Evolutionary conservation across 257 asterid genomes (phyloP), one percentile per base, ranked within the genome.

Genomic region (Solanum piurae): DNA sequence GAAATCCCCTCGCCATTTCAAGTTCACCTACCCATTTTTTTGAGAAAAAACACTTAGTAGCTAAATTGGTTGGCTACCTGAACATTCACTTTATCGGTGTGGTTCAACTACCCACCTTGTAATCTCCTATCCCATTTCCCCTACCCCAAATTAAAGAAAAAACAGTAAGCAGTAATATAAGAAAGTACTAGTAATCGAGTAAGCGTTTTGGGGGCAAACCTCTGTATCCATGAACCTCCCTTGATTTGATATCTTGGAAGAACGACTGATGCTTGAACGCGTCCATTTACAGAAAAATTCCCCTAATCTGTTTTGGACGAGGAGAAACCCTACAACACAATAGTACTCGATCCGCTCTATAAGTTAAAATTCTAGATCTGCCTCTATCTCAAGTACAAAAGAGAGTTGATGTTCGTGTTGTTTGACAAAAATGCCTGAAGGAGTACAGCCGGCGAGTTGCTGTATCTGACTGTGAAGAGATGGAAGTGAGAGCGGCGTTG

Each of bases 221-320:
- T 94, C 98, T 89, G 90, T 92, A 96, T 13, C 98, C 98, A 87
- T 93, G 92, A 88, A 96, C 89, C 89, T 96, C 99, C 88, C 99
- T 93, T 58, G 93, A 91, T 87, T 87, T 95, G 87, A 95, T 83
- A 83, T 95, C 99, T 74, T 90, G 92, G 92, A 96, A 94, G 69
- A 96, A 94, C 3, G 99, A 95, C 69, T 88, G 92, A 23, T 88
- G 80, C 86, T 84, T 89, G 76, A 88, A 89, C 21, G 77, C 86
- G 87, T 92, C 93, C 98, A 95, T 95, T 36, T 37, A 18, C 52
- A 9, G 62, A 14, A 23, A 40, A 82, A 27, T 9, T 0, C 2
- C 9, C 27, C 0, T 55, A 55, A 55, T 55, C 64, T 76, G 33
- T n/a, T 25, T 6, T 7, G 9, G 37, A 46, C 21, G 27, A 25